Percentiles rank a stretch among this genome's conserved stretches.
Evolutionary conservation across 768 basidiomycete genomes (phyloP).

Genomic region (Boletellus sp.): DNA sequence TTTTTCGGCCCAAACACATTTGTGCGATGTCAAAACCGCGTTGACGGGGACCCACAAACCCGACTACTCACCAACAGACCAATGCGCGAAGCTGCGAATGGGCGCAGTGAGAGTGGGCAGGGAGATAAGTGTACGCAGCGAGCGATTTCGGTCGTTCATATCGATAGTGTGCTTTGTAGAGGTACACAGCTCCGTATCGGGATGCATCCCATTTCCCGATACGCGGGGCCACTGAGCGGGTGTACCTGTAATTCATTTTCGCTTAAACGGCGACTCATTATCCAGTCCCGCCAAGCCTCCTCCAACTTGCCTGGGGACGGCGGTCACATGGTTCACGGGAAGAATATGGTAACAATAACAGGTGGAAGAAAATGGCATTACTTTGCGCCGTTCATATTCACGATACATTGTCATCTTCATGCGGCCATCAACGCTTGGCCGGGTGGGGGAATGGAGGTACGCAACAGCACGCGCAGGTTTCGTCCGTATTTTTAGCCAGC

Average conservation of each 20-base stretch:
- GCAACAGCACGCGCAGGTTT: conserved; percentile 1
- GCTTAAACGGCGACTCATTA: conserved; percentile 17
- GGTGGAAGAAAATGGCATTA: conserved; percentile 13
- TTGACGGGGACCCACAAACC: conserved; percentile 12
- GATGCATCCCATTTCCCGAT: conserved; percentile 23
- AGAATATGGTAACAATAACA: conserved; percentile 19
- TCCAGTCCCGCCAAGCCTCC: conserved; percentile 22
- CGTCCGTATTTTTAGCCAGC: conserved; percentile 9
- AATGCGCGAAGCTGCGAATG: conserved; percentile 6
- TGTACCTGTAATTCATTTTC: conserved; percentile 26
- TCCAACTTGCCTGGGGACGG: conserved; percentile 13
- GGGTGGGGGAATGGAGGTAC: conserved; percentile 1
- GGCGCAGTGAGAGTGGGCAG: background rate
- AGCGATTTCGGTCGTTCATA: conserved; percentile 1
- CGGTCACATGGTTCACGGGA: conserved; percentile 4
- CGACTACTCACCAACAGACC: conserved; percentile 9
- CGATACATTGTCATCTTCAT: conserved; percentile 1
- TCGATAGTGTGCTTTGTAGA: background rate
- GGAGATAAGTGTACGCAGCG: background rate
- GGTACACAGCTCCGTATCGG: conserved; percentile 12
- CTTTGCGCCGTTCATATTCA: conserved; percentile 12
- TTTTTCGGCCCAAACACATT: conserved; percentile 20
- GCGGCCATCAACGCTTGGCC: background rate
- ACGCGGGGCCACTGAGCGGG: conserved; percentile 9
- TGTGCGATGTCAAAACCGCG: conserved; percentile 21